Base-by-base conservation (phyloP, 1,284 basidiomycete genomes). In the Fomitopsis pinicola region DNA sequence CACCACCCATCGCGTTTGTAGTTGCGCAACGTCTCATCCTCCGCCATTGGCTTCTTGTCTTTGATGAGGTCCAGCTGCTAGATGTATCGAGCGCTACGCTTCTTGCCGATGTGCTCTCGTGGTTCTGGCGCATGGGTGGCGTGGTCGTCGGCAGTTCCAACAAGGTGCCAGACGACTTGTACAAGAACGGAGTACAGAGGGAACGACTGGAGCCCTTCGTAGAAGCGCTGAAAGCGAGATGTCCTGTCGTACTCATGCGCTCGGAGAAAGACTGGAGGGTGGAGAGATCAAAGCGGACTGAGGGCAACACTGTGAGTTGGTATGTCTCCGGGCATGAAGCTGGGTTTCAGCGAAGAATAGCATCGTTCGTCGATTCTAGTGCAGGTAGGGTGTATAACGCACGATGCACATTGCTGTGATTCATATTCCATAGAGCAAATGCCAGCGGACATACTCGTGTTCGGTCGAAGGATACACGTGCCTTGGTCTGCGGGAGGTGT, bases 71-170 rank as follows among this genome's bases (percentile, higher is more conserved):
- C 1, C 89, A 90, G 69, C 77, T 90, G 2, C 77, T 89, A n/a
- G 87, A 91, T 68, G 84, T 89, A 1, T 85, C 86, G 1, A 85
- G 84, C 59, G 85, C 87, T 0, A 81, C 81, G 1, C 76, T 91
- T 14, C 78, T 91, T 2, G 81, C 87, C n/a, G 83, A 89, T 61
- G 87, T 91, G 1, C 72, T 91, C 6, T 84, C 85, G 28, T 89
- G 87, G 82, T 92, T 86, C 69, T 91, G 88, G 88, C 79, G 88
- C 2, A 79, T 91, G 66, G 89, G 89, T 17, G 89, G 89, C 1
- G 84, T 91, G 17, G 78, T 91, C 38, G 78, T 80, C 59, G 73
- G 78, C 42, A 77, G 78, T 62, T 79, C 78, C 62, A 89, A 89
- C 71, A 82, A 85, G 55, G 79, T 88, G 7, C 86, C 86, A 0